A percentile compares a stretch with the other conserved stretches of the same genome.
Evolutionary conservation across 805 yeast species (phyloP).

Genomic region (Cyberlindnera amylophila): DNA sequence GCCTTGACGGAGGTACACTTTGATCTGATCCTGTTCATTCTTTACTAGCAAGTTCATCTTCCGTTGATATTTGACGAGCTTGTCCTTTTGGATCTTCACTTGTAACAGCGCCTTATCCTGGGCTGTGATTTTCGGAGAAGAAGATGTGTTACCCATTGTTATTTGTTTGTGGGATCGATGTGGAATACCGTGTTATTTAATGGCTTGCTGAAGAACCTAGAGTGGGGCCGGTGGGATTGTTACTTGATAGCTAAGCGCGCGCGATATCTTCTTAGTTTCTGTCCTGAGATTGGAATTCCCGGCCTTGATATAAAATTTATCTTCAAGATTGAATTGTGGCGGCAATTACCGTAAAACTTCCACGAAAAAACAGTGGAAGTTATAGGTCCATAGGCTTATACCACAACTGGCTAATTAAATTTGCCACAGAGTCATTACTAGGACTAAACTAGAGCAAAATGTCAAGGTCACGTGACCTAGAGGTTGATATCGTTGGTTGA

Average conservation of each 20-base stretch:
- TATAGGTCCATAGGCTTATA: too few species aligned
- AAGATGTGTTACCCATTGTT: conserved; percentile 25
- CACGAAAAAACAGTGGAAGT: too few species aligned
- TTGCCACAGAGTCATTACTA: too few species aligned
- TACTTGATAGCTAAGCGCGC: too few species aligned
- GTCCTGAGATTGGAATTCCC: too few species aligned
- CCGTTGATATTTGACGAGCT: conserved; percentile 60
- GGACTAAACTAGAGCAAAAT: too few species aligned
- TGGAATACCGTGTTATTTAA: neutral
- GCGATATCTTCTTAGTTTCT: too few species aligned
- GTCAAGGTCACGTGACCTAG: neutral
- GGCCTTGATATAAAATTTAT: too few species aligned
- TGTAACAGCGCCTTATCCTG: conserved; percentile 87
- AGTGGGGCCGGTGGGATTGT: too few species aligned
- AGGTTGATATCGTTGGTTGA: neutral
- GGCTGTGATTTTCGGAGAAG: conserved; percentile 54
- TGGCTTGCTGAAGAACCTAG: neutral
- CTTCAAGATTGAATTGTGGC: too few species aligned
- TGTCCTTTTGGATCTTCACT: conserved; percentile 84
- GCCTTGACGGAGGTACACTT: conserved; percentile 25
- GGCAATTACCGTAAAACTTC: too few species aligned
- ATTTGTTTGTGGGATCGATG: neutral
- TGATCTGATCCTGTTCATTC: conserved; percentile 47
- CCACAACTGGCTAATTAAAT: too few species aligned
- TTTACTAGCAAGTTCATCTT: conserved; percentile 54